Evolutionary conservation across 2,329 filamentous ascomycete genomes (phyloP).

Genomic region (Zasmidium citrigriseum): DNA sequence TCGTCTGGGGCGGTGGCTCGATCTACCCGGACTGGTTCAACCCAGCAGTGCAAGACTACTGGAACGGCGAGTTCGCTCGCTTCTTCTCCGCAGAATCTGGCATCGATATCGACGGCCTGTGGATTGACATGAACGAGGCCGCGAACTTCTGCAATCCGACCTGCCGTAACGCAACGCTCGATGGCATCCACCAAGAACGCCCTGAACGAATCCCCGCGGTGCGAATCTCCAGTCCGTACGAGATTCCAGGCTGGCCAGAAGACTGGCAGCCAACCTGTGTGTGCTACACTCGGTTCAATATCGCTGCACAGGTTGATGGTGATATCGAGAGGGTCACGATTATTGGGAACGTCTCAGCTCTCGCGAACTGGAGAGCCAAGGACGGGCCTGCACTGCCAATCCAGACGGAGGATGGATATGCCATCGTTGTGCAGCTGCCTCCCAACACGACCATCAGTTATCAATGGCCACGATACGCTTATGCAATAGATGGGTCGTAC

Average conservation of each 20-base stretch:
- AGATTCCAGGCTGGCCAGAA: constrained; percentile 68
- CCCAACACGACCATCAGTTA: constrained; percentile 33
- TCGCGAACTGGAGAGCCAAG: constrained; percentile 28
- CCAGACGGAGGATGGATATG: constrained; percentile 37
- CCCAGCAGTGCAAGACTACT: constrained; percentile 64
- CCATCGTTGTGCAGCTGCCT: constrained; percentile 33
- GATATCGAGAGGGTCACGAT: constrained; percentile 39
- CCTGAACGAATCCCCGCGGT: constrained; percentile 66
- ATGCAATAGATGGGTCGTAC: constrained; percentile 30
- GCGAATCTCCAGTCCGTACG: constrained; percentile 59
- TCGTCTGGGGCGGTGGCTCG: constrained; percentile 71
- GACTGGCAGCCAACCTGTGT: constrained; percentile 61
- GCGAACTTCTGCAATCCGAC: constrained; percentile 55
- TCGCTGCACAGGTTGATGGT: constrained; percentile 36
- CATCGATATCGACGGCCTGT: constrained; percentile 72
- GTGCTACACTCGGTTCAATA: constrained; percentile 34
- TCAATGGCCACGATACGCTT: constrained; percentile 34
- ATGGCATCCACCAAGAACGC: constrained; percentile 43
- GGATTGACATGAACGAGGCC: constrained; percentile 69
- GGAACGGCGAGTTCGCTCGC: constrained; percentile 65
- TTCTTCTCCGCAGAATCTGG: constrained; percentile 67
- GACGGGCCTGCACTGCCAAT: constrained; percentile 33
- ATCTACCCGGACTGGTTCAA: constrained; percentile 68
- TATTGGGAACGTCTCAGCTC: constrained; percentile 34
- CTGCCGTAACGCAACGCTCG: constrained; percentile 35